Conservation (phyloP, 2,329 filamentous ascomycete species). For the Zymoseptoria brevis region DNA sequence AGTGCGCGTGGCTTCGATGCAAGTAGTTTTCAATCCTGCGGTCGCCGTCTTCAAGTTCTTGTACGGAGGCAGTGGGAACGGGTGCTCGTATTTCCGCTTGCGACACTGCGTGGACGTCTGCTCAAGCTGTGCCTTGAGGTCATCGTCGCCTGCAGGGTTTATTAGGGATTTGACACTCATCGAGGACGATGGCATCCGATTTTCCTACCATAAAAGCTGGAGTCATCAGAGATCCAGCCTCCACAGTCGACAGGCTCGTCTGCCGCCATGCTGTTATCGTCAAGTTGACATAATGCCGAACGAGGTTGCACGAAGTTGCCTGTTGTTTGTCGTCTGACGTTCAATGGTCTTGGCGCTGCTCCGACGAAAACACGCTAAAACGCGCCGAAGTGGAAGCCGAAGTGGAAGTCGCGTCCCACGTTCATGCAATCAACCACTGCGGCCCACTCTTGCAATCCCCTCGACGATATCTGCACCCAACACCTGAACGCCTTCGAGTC, state of each 20-base stretch:
- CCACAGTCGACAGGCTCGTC: slow-evolving; percentile 3
- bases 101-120: neutral
- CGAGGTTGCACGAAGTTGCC: neutral
- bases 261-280: slow-evolving; percentile 1
- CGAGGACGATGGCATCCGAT: neutral
- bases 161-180: neutral
- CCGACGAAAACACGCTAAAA: neutral
- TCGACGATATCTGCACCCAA: neutral
- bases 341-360: neutral
- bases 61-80: neutral
- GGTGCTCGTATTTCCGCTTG: slow-evolving; percentile 6
- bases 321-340: neutral
- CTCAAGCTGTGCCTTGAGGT: slow-evolving; percentile 4
- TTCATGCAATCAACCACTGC: neutral
- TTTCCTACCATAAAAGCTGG: slow-evolving; percentile 38
- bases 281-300: neutral
- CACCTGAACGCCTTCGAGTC: neutral
- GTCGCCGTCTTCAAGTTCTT: slow-evolving; percentile 3
- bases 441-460: neutral
- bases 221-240: slow-evolving; percentile 33
- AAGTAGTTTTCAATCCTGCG: neutral
- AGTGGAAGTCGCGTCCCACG: neutral
- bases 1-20: neutral
- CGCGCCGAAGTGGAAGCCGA: too few relatives aligned
- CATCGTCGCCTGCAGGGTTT: slow-evolving; percentile 8